Base-by-base conservation (phyloP, 2,329 filamentous ascomycete species). In the Microdochium paspali region DNA sequence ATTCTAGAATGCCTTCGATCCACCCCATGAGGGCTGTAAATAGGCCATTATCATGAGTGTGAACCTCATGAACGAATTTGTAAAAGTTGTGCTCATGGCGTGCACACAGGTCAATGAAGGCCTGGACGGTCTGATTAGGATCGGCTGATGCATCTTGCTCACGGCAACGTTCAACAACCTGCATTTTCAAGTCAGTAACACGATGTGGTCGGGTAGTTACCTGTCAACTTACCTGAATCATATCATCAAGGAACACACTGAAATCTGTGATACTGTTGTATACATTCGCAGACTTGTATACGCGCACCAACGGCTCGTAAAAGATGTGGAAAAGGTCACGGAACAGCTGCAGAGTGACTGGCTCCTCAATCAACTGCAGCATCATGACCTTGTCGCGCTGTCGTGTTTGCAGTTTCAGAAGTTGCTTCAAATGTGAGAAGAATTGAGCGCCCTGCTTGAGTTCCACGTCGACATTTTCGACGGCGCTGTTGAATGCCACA, bases 251-350 rank as follows among this genome's bases (percentile, higher is more conserved):
- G 58, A 98, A 98, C 32, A 82, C 75, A 1, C 91, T 87, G 69
- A 98, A 97, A 65, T 98, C 93, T 1, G 91, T 97, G 50, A 98
- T 91, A 61, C 87, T 94, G 71, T 83, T 93, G 74, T 97, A 97
- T 24, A 98, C 91, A 58, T 97, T 98, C 54, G 93, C 93, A 20
- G 90, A 95, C 69, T 97, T 98, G 75, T 98, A 98, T 0, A 98
- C 93, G 44, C 93, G 80, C 15, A 98, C 89, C 21, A 98, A 81
- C 0, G 93, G 93, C 63, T 98, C 93, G 67, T 98, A 98, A 70
- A 98, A 98, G 62, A 98, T 97, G 28, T 90, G 95, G 65, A 98
- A 97, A 23, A 98, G 76, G 60, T 98, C 93, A 44, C 90, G 82
- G 76, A 98, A 93, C 24, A 98, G 77, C 61, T 94, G 86, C n/a